Base-by-base conservation (phyloP, 2,329 filamentous ascomycete species). In the Trichoderma lentiforme region DNA sequence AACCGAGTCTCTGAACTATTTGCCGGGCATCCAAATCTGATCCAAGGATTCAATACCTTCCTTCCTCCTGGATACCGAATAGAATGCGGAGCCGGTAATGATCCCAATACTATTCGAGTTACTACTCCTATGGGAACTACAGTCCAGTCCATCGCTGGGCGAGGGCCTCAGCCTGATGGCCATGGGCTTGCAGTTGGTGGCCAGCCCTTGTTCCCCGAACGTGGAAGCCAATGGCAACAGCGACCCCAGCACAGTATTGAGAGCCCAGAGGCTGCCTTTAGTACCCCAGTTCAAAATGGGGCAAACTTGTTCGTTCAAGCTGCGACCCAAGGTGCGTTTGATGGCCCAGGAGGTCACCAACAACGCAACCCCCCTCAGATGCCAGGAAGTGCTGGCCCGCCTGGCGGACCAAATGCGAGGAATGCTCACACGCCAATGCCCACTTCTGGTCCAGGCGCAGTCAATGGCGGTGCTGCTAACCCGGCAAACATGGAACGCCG, bases 41-140 rank as follows among this genome's bases (percentile, higher is more conserved):
- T 99, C 63, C 95, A 98, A 81, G 96, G 96, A 0, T 99, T 99
- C 81, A 99, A 99, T 79, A 99, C 96, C 0, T 99, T 99, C 80
- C 85, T 99, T 9, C 96, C 96, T 4, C 95, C 95, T 0, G 95
- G 96, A 3, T 99, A 99, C 80, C 89, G 96, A 72, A 99, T 99
- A 73, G 96, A 99, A 80, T 99, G 96, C 78, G 95, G 95, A 34
- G 91, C 93, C 18, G 94, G 94, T 39, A 95, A 97, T 75, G 95
- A 98, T 77, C 95, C 95, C 1, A 97, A 98, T 79, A 94, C 94
- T 4, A 99, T 99, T 74, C 88, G 97, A 74, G 96, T 99, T 18
- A 99, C 96, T 0, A 99, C 96, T 0, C 96, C 96, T 0, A 97
- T 97, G 85, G 96, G 96, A n/a, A 98, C 95, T 3, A 98, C 94